Evolutionary conservation across 2,329 filamentous ascomycete genomes (phyloP).

Genomic region (Ampelomyces quisqualis): DNA sequence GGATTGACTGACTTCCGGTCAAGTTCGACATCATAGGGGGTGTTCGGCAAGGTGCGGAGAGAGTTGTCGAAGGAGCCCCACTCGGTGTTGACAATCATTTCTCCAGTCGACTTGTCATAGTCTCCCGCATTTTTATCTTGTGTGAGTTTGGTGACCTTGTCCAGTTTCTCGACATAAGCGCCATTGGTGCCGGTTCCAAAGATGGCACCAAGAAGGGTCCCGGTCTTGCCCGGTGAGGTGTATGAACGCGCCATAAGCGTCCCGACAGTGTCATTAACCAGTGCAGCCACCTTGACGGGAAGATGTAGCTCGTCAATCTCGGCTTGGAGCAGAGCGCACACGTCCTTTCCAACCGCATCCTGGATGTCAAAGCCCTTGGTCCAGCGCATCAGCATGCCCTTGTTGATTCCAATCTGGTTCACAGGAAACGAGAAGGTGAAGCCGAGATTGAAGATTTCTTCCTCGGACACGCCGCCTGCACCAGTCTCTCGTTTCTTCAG

Average conservation of each 20-base stretch:
- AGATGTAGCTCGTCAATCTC: constrained; percentile 86
- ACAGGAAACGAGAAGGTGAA: constrained; percentile 99
- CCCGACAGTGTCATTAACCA: constrained; percentile 97
- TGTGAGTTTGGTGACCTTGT: constrained; percentile 76
- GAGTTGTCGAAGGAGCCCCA: constrained; percentile 99
- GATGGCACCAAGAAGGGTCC: constrained; percentile 89
- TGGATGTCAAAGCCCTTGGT: constrained; percentile 97
- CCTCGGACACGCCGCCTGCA: constrained; percentile 59
- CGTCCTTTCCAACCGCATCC: constrained; percentile 92
- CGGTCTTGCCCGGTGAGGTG: constrained; percentile 81
- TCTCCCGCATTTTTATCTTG: constrained; percentile 50
- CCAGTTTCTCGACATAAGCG: constrained; percentile 90
- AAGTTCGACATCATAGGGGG: constrained; percentile 75
- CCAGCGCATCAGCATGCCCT: constrained; percentile 91
- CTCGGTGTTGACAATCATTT: constrained; percentile 98
- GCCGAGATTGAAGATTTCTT: constrained; percentile 87
- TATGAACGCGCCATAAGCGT: constrained; percentile 98
- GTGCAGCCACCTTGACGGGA: constrained; percentile 89
- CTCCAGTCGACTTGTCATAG: constrained; percentile 77
- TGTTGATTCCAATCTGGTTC: constrained; percentile 91
- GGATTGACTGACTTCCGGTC: constrained; percentile 84
- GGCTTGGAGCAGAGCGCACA: constrained; percentile 82
- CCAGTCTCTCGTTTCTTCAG: constrained; percentile 64
- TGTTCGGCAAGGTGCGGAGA: constrained; percentile 82
- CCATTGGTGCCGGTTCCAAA: constrained; percentile 98